phyloP scores from a whole-genome alignment of 75 land plant genomes.

The Cryptomeria japonica region DNA sequence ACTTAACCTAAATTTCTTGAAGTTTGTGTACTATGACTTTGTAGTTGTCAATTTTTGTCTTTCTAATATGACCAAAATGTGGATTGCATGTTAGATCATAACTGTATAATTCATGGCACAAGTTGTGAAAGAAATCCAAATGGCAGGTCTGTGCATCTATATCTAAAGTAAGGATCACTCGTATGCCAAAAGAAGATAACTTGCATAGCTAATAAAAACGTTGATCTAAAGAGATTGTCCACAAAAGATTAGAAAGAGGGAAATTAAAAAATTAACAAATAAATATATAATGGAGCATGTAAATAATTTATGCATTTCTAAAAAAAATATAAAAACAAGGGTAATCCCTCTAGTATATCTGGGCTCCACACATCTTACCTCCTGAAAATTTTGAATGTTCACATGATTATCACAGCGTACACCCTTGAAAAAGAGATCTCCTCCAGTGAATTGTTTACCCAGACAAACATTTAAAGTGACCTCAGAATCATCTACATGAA shows the following conservation, averaged over 20 bases:
- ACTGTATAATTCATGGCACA: neutral
- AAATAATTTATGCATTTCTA: neutral
- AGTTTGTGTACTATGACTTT: neutral
- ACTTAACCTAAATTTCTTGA: neutral
- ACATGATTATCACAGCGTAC: slow-evolving; percentile 98
- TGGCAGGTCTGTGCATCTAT: neutral
- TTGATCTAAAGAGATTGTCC: neutral
- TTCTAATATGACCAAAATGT: neutral
- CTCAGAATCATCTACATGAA: slow-evolving; percentile 99
- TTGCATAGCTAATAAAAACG: neutral
- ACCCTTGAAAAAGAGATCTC: slow-evolving; percentile 94
- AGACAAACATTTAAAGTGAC: slow-evolving; percentile 96
- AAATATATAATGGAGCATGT: neutral
- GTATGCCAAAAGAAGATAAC: neutral
- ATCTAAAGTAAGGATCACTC: neutral
- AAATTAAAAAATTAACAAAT: too few relatives aligned
- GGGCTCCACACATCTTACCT: slow-evolving; percentile 43
- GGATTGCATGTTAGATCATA: neutral
- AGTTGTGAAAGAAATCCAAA: neutral
- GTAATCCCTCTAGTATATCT: neutral
- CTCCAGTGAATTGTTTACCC: slow-evolving; percentile 92
- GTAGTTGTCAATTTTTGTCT: neutral
- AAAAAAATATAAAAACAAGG: neutral
- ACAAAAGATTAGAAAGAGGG: neutral
- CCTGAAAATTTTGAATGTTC: slow-evolving; percentile 69